Percentiles rank a stretch among this genome's conserved stretches.
Conservation (phyloP, 331 rosid species). For the Stylosanthes scabra region DNA sequence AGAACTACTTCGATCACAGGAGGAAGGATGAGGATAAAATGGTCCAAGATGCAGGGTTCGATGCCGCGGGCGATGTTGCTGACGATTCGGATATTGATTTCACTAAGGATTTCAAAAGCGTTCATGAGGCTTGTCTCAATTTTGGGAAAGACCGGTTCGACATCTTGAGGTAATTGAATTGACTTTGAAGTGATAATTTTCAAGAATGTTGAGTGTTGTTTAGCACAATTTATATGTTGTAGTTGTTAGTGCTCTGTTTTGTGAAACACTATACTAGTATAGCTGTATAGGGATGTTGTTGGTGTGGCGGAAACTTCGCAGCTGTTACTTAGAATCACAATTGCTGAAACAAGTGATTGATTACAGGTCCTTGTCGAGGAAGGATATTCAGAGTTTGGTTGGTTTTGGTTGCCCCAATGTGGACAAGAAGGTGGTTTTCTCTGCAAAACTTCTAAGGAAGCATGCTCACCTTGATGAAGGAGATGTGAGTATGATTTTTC, state of each 20-base stretch:
- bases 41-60: slow-evolving; percentile 69
- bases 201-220: neutral
- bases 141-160: slow-evolving; percentile 95
- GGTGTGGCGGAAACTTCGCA: neutral
- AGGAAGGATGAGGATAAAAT: slow-evolving; percentile 83
- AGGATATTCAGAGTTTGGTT: slow-evolving; percentile 87
- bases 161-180: slow-evolving; percentile 55
- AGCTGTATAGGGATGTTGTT: neutral
- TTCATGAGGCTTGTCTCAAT: slow-evolving; percentile 78
- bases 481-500: slow-evolving; percentile 71
- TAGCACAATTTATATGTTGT: neutral
- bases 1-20: slow-evolving; percentile 86
- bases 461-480: slow-evolving; percentile 94
- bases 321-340: slow-evolving; percentile 2
- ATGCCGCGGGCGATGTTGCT: slow-evolving; percentile 35
- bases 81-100: slow-evolving; percentile 56
- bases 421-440: slow-evolving; percentile 93
- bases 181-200: slow-evolving; percentile 2
- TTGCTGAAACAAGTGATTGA: slow-evolving; percentile 49
- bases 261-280: neutral
- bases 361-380: slow-evolving; percentile 91
- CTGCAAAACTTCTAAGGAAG: slow-evolving; percentile 89
- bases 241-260: slow-evolving; percentile 20
- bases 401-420: slow-evolving; percentile 96
- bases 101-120: slow-evolving; percentile 71